Percentiles rank a stretch among this genome's conserved stretches.
These are phyloP conservation scores for Penicillium sp. DNA, from an alignment of 2,329 filamentous ascomycete species.

Conservation along the genomic window DNA sequence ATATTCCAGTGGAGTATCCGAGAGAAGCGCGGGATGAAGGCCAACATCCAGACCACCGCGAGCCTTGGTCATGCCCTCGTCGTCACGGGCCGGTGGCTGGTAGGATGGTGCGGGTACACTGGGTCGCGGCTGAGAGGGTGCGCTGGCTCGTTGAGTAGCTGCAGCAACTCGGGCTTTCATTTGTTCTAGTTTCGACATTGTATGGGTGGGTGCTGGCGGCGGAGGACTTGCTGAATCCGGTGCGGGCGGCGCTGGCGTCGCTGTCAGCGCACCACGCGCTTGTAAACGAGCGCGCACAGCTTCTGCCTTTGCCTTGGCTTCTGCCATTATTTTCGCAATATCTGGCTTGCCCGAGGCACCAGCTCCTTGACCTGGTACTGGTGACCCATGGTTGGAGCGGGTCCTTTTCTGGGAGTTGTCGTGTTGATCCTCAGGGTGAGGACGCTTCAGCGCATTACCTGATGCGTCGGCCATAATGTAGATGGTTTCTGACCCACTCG, in stretches of 20 bases:
- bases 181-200: slow-evolving; percentile 68
- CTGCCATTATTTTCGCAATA: slow-evolving; percentile 48
- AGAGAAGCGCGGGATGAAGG: slow-evolving; percentile 70
- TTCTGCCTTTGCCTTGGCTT: slow-evolving; percentile 49
- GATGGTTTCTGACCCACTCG: slow-evolving; percentile 10
- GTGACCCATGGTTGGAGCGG: slow-evolving; percentile 52
- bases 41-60: slow-evolving; percentile 71
- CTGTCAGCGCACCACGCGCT: slow-evolving; percentile 35
- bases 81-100: slow-evolving; percentile 47
- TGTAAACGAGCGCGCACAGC: slow-evolving; percentile 49
- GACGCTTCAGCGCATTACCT: slow-evolving; percentile 47
- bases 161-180: slow-evolving; percentile 78
- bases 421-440: slow-evolving; percentile 48
- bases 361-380: slow-evolving; percentile 40
- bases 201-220: slow-evolving; percentile 38
- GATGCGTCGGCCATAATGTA: slow-evolving; percentile 44
- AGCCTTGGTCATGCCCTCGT: slow-evolving; percentile 50
- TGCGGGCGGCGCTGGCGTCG: slow-evolving; percentile 24
- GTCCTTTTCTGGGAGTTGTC: slow-evolving; percentile 47
- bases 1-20: slow-evolving; percentile 47
- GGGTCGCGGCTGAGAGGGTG: slow-evolving; percentile 47
- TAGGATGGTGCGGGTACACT: slow-evolving; percentile 36
- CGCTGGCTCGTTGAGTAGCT: slow-evolving; percentile 57
- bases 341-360: slow-evolving; percentile 40
- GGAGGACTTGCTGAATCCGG: slow-evolving; percentile 36